Evolutionary conservation across 2,329 filamentous ascomycete genomes (phyloP).

Genomic region (Aspergillus sp.): DNA sequence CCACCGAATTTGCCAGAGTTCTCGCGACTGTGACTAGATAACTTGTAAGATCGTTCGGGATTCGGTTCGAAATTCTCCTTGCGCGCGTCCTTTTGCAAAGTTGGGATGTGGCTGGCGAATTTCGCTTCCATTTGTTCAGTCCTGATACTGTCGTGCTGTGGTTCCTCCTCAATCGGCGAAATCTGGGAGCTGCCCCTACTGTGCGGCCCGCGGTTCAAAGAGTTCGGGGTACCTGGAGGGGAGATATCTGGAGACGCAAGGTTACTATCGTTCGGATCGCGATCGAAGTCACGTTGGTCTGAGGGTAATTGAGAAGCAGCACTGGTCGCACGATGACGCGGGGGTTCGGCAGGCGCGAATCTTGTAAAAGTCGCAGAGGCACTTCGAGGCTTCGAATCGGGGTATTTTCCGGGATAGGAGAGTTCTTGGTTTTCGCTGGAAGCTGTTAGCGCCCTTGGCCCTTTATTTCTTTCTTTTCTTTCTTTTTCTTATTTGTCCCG

Average conservation of each 20-base stretch:
- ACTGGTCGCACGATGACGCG: background rate
- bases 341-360: background rate
- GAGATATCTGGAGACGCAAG: constrained; percentile 30
- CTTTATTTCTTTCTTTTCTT: background rate
- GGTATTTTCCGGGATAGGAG: background rate
- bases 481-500: background rate
- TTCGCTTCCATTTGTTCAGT: constrained; percentile 14
- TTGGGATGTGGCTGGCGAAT: constrained; percentile 23
- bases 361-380: background rate
- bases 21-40: constrained; percentile 9
- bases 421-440: background rate
- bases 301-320: background rate
- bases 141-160: constrained; percentile 6
- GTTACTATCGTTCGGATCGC: background rate
- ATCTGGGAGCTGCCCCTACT: constrained; percentile 27
- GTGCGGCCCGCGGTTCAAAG: constrained; percentile 11
- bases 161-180: constrained; percentile 35
- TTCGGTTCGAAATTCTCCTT: constrained; percentile 1
- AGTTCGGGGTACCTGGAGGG: constrained; percentile 39
- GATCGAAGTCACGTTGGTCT: background rate
- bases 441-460: background rate
- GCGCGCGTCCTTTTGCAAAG: constrained; percentile 15
- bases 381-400: background rate
- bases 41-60: constrained; percentile 4
- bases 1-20: constrained; percentile 52